Base-by-base conservation (phyloP, 1,139 yeast species). In the Nakaseomyces bracarensis region DNA sequence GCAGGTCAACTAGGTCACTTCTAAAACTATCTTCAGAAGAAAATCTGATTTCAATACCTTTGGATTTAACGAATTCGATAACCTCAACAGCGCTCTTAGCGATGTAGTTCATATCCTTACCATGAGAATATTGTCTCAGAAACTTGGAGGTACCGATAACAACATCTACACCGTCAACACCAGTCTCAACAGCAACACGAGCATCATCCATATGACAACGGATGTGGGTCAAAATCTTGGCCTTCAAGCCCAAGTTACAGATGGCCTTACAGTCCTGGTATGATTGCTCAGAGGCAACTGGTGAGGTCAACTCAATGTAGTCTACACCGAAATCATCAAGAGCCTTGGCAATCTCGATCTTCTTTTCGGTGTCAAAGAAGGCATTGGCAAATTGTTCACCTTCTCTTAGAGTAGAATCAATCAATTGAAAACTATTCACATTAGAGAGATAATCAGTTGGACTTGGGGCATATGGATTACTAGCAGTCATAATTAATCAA, bases 141-240 rank as follows among this genome's bases (percentile, higher is more conserved):
- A 87, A 91, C 65, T 85, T 95, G 15, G 97, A 89, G 22, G 98
- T 91, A 52, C 97, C 98, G 67, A 91, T 91, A 43, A 91, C 97
- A 41, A 91, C 96, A 69, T 91, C 97, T 46, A 91, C 97, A 68
- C 98, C 98, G 63, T 91, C 97, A 46, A 91, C 97, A 64, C 98
- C 97, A 36, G 97, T 91, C 62, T 86, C 89, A 27, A 91, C 98
- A 3, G 98, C 98, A 46, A 91, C 84, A 62, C 82, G 75, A 49
- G 97, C 98, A 60, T 91, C 98, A 64, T 91, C 97, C 97, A 91
- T 89, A 66, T 89, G 96, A 67, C 98, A 91, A 69, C 96, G 79
- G 57, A 89, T 89, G 65, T 89, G 96, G 23, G 81, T 75, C 57
- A 89, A 75, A 50, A 89, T 86, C 72, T 91, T 91, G 52, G 97